Base-by-base conservation (phyloP, 2,329 filamentous ascomycete genomes). In the Thyridium curvatum region DNA sequence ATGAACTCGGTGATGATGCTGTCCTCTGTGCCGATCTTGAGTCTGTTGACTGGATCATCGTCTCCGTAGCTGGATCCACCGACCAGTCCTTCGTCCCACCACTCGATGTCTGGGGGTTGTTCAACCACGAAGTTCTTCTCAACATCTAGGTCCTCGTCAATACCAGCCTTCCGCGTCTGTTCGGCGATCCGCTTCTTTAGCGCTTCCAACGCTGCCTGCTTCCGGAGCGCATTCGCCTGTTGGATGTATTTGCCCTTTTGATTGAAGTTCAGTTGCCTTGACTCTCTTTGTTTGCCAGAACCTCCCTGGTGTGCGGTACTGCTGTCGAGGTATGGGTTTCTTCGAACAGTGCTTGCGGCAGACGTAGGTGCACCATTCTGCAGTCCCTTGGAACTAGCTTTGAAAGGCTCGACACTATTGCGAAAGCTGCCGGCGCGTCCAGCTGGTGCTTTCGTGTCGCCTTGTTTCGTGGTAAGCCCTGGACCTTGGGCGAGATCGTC, bases 241-340 rank as follows among this genome's bases (percentile, higher is more conserved):
- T 89, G 84, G 43, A 97, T 95, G 55, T 95, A 97, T 72, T 97
- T 97, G 38, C 93, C 93, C 60, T 94, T 94, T 51, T 90, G 82
- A 52, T 96, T 95, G 69, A 98, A 97, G 12, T 88, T 68, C 14
- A 98, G 72, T 47, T 86, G 81, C 43, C 86, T 81, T 10, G 87
- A 77, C 46, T 85, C 74, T 37, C 89, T 76, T 30, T 74, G 69
- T 51, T 83, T 86, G 26, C 69, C 46, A 64, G 46, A 39, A 54
- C 39, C 68, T 66, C 47, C 72, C 71, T 83, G 79, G 4, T 72
- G 66, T n/a, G 76, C 73, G 12, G 81, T 61, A 47, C 67, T 82
- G 8, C 83, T 72, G 52, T 94, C 87, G 48, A 84, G 90, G 58
- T 95, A 96, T 0, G 90, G 89, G 49, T 95, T 94, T 52, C 44